Percentiles rank a stretch among this genome's conserved stretches.
Evolutionary conservation across 2,329 filamentous ascomycete genomes (phyloP).

Genomic region (Colletotrichum sp.): DNA sequence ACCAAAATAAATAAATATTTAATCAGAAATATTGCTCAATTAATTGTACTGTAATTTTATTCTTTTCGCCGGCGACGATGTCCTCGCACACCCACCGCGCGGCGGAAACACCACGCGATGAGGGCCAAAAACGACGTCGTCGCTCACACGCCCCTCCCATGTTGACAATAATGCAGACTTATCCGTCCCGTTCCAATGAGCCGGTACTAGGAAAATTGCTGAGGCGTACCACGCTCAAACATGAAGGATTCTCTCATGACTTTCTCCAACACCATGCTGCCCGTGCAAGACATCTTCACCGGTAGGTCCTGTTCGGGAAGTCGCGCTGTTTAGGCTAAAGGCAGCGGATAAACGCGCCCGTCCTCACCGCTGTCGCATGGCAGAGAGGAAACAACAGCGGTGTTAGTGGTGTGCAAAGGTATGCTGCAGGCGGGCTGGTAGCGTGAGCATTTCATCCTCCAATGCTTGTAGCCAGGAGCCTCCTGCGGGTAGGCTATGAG

Average conservation of each 20-base stretch:
- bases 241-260: neutral
- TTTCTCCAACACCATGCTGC: neutral
- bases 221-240: neutral
- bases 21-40: neutral
- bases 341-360: neutral
- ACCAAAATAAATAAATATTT: neutral
- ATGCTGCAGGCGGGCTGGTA: neutral
- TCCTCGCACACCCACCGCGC: neutral
- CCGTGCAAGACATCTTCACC: neutral
- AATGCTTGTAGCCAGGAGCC: neutral
- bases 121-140: neutral
- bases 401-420: neutral
- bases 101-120: neutral
- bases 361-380: neutral
- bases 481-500: neutral
- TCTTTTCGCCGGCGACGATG: neutral
- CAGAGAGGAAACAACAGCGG: neutral
- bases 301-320: neutral
- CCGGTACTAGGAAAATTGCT: neutral
- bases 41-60: neutral
- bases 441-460: neutral
- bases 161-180: neutral
- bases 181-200: neutral
- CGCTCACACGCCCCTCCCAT: neutral
- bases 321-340: conserved; percentile 10